Percentiles rank a stretch among this genome's conserved stretches.
phyloP scores from a whole-genome alignment of 805 yeast species.

The Spathaspora passalidarum region DNA sequence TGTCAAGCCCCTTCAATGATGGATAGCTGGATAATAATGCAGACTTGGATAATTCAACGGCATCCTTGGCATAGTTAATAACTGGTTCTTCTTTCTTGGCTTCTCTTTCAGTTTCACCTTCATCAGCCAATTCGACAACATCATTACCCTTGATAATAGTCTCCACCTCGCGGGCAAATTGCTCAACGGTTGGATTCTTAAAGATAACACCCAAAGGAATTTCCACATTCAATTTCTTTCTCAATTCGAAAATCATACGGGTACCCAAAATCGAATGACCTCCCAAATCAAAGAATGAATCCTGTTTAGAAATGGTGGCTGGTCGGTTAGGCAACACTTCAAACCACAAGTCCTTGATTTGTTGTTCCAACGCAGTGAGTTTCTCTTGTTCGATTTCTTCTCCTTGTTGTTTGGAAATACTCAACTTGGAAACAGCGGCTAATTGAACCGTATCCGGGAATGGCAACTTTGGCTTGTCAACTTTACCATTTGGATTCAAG shows the following conservation, averaged over 20 bases:
- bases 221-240: slow-evolving; percentile 74
- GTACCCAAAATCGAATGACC: slow-evolving; percentile 98
- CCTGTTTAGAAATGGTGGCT: slow-evolving; percentile 68
- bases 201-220: slow-evolving; percentile 88
- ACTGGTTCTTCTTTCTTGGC: slow-evolving; percentile 24
- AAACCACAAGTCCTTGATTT: slow-evolving; percentile 81
- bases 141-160: slow-evolving; percentile 42
- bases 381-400: slow-evolving; percentile 41
- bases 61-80: slow-evolving; percentile 69
- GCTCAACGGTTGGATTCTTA: slow-evolving; percentile 80
- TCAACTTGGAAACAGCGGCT: slow-evolving; percentile 60
- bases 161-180: slow-evolving; percentile 73
- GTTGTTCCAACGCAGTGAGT: slow-evolving; percentile 62
- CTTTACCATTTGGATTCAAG: slow-evolving; percentile 96
- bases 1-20: slow-evolving; percentile 33
- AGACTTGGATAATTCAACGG: slow-evolving; percentile 46
- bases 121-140: slow-evolving; percentile 40
- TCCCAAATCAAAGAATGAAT: slow-evolving; percentile 94
- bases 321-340: slow-evolving; percentile 83
- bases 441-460: slow-evolving; percentile 90
- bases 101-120: slow-evolving; percentile 7
- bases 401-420: slow-evolving; percentile 31
- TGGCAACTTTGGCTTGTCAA: slow-evolving; percentile 95
- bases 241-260: slow-evolving; percentile 88
- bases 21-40: slow-evolving; percentile 44